Percentiles rank a stretch among this genome's conserved stretches.
Evolutionary conservation across 805 yeast genomes (phyloP).

Genomic region (Ogataea angusta): DNA sequence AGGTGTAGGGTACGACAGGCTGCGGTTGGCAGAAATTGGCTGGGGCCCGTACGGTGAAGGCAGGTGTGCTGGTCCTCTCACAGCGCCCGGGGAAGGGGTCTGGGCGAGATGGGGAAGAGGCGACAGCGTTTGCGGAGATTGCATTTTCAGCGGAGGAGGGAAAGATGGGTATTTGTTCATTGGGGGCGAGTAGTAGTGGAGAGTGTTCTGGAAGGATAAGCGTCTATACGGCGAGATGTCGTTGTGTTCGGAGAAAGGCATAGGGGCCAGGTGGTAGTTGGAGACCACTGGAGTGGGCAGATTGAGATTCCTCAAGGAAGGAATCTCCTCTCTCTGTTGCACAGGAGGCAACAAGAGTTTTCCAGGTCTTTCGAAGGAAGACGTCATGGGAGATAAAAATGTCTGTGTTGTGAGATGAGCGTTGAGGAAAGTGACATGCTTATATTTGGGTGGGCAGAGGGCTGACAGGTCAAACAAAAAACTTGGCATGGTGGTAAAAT

Average conservation of each 20-base stretch:
- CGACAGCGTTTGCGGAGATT: constrained; percentile 5
- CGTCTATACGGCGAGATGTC: constrained; percentile 4
- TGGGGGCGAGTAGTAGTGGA: constrained; percentile 7
- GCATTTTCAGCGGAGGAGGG: constrained; percentile 9
- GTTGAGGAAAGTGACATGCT: background rate
- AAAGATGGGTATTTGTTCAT: constrained; percentile 5
- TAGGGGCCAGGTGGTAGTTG: constrained; percentile 8
- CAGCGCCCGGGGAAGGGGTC: background rate
- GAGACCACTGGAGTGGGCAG: constrained; percentile 15
- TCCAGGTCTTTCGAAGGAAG: constrained; percentile 18
- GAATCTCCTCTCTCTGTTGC: constrained; percentile 11
- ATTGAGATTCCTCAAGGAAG: constrained; percentile 16
- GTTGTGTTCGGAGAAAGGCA: constrained; percentile 3
- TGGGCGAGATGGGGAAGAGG: constrained; percentile 8
- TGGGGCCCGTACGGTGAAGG: constrained; percentile 13
- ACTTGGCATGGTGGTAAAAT: constrained; percentile 7
- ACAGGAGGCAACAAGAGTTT: constrained; percentile 7
- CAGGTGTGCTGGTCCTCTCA: constrained; percentile 5
- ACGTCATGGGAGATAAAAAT: constrained; percentile 6
- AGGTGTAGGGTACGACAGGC: constrained; percentile 4
- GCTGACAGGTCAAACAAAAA: constrained; percentile 6
- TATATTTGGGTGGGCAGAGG: constrained; percentile 4
- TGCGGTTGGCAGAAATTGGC: constrained; percentile 7
- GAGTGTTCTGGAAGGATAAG: constrained; percentile 5
- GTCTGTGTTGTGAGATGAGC: background rate